Evolutionary conservation across 2,329 filamentous ascomycete species (phyloP).

Genomic region (Fonsecaea nubica): DNA sequence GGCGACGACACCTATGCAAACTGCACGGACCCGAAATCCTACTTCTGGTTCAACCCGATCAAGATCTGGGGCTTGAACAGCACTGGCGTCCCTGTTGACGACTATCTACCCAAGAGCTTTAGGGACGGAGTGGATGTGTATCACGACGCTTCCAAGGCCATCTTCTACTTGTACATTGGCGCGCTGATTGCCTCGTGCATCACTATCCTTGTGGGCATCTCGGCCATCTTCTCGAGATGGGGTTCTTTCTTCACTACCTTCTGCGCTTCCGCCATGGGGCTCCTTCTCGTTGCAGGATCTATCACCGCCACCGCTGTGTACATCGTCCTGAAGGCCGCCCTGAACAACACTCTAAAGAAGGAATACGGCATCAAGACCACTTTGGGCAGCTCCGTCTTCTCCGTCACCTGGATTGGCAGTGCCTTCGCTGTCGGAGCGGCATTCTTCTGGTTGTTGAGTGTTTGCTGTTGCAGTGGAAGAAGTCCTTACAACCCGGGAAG

Average conservation of each 20-base stretch:
- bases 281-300: constrained; percentile 70
- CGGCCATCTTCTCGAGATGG: constrained; percentile 81
- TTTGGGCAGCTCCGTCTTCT: constrained; percentile 74
- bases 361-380: constrained; percentile 71
- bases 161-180: constrained; percentile 79
- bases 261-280: constrained; percentile 64
- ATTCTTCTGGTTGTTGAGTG: constrained; percentile 89
- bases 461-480: constrained; percentile 86
- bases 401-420: constrained; percentile 77
- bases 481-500: constrained; percentile 47
- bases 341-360: constrained; percentile 69
- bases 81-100: constrained; percentile 58
- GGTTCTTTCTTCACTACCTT: constrained; percentile 84
- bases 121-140: constrained; percentile 74
- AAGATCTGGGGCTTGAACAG: constrained; percentile 68
- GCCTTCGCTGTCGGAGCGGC: constrained; percentile 76
- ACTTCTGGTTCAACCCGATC: constrained; percentile 78
- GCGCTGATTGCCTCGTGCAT: constrained; percentile 72
- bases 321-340: constrained; percentile 69
- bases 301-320: constrained; percentile 77
- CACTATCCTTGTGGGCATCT: constrained; percentile 78
- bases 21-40: constrained; percentile 74
- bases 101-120: constrained; percentile 72
- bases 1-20: constrained; percentile 59
- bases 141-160: constrained; percentile 76